A percentile compares a stretch with the other conserved stretches of the same genome.
These are phyloP conservation scores for Haberlea rhodopensis DNA, from an alignment of 257 asterid species.

Conservation along the genomic window DNA sequence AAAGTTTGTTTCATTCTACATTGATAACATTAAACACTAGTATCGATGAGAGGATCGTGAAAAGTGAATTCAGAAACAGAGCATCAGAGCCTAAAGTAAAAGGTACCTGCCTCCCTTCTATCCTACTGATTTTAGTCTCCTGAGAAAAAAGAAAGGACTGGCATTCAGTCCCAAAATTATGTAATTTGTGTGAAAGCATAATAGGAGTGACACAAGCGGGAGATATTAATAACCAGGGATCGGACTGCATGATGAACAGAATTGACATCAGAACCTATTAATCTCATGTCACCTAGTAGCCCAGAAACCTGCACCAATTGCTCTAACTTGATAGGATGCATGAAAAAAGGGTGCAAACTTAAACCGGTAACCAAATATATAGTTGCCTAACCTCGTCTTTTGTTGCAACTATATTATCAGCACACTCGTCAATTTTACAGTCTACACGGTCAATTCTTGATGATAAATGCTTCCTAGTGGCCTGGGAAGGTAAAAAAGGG, in stretches of 20 bases:
- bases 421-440: conserved; percentile 69
- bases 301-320: conserved; percentile 52
- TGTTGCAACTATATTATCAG: conserved; percentile 52
- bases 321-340: conserved; percentile 21
- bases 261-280: conserved; percentile 51
- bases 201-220: conserved; percentile 18
- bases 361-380: conserved; percentile 6
- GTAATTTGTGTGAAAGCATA: conserved; percentile 13
- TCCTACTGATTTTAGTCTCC: conserved; percentile 75
- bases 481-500: conserved; percentile 44
- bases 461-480: conserved; percentile 63
- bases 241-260: conserved; percentile 68
- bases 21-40: conserved; percentile 15
- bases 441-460: conserved; percentile 69
- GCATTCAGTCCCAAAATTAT: conserved; percentile 22
- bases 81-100: conserved; percentile 10
- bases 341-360: conserved; percentile 5
- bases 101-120: conserved; percentile 84
- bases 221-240: conserved; percentile 60
- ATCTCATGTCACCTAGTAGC: conserved; percentile 60
- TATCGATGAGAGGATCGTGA: conserved; percentile 12
- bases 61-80: conserved; percentile 7
- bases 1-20: conserved; percentile 51
- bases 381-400: conserved; percentile 62
- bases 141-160: conserved; percentile 32